Base-by-base conservation (phyloP, 371 early-diverging fungal genomes). In the Rhizopus stolonifer region DNA sequence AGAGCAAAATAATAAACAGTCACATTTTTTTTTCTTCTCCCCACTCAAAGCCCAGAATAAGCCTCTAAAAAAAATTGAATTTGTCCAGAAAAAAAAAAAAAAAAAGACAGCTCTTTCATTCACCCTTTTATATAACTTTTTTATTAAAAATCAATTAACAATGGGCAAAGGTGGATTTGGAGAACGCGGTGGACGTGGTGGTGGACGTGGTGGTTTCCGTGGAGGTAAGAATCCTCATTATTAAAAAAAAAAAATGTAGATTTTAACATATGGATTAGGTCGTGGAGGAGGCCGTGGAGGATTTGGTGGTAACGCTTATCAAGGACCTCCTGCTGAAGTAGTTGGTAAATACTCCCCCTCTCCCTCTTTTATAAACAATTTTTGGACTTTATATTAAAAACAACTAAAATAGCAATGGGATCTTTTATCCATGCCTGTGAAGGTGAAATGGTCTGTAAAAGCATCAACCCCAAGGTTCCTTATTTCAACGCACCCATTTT, bases 401-500 rank as follows among this genome's bases (percentile, higher is more conserved):
- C n/a, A n/a, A n/a, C 25, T 31, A 11, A n/a, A 21, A n/a, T 70
- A 81, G 96, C 89, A 52, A 85, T 99, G 81, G 99, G 99, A 29
- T 54, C 83, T 34, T 96, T 93, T 69, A 75, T 92, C 72, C 99
- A 99, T 74, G 84, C 91, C 31, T 94, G 95, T 76, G 98, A 96
- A 66, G 96, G 96, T 34, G 94, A 98, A 72, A 89, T 95, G 86
- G 98, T 99, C 36, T 93, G 97, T 82, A 89, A 87, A 64, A 90
- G 93, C 19, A 89, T 84, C 58, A 93, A 91, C 75, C 61, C 80
- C 52, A 92, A 97, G 77, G 91, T 99, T 63, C 99, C 99, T 33
- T 99, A 96, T 83, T 99, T 99, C 83, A 99, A 98, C 72, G 96
- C 99, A 3, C 96, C 96, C 40, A 94, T 99, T 52, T 96, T 86